Conservation (phyloP, 495 filamentous ascomycete species). For the Penicillium macrosclerotiorum region DNA sequence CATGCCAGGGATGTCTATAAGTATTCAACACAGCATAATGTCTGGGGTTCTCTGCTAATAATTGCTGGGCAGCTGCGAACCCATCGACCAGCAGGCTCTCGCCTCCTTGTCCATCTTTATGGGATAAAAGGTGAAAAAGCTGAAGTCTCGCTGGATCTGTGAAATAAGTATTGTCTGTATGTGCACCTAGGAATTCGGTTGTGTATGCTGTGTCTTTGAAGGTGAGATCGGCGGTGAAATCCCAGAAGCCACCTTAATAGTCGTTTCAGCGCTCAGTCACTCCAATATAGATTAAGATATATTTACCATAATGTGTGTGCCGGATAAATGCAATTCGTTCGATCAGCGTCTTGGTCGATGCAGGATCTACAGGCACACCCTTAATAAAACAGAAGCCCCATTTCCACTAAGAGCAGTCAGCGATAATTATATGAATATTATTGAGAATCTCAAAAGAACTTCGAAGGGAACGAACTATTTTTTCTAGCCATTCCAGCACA, state of each 20-base stretch:
- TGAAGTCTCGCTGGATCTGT: conserved; percentile 86
- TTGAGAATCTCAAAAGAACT: not conserved
- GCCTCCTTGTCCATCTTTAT: conserved; percentile 64
- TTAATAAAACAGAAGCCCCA: conserved; percentile 72
- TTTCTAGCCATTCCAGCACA: conserved; percentile 53
- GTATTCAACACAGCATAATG: conserved; percentile 52
- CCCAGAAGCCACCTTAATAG: conserved; percentile 80
- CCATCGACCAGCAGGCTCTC: conserved; percentile 79
- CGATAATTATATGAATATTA: not conserved
- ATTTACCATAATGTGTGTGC: conserved; percentile 79
- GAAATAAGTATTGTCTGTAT: conserved; percentile 95
- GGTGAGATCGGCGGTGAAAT: conserved; percentile 85
- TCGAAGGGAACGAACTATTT: conserved; percentile 50
- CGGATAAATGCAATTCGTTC: conserved; percentile 80
- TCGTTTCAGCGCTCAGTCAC: conserved; percentile 4
- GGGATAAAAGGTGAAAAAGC: conserved; percentile 83
- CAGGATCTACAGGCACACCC: conserved; percentile 62
- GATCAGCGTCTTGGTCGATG: conserved; percentile 67
- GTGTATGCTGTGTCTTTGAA: conserved; percentile 95
- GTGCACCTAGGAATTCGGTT: conserved; percentile 66
- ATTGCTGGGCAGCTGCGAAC: conserved; percentile 61
- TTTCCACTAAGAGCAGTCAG: conserved; percentile 38
- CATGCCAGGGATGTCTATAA: conserved; percentile 64
- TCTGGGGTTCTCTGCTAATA: conserved; percentile 46
- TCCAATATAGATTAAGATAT: not conserved